These are phyloP conservation scores for Calonectria leucothoes DNA, from an alignment of 2,329 filamentous ascomycete genomes.

Conservation along the genomic window DNA sequence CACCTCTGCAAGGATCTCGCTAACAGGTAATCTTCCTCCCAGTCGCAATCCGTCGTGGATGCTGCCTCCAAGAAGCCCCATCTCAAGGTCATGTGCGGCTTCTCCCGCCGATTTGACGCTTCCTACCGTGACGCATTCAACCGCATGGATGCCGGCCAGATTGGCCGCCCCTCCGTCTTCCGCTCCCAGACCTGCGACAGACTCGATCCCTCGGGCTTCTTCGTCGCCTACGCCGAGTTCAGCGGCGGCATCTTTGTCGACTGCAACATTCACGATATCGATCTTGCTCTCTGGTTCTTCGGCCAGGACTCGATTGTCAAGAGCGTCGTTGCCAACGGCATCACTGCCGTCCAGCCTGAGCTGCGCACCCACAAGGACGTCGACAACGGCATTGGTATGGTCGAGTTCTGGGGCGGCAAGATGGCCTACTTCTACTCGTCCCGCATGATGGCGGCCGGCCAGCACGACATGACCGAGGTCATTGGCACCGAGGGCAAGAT, in stretches of 20 bases:
- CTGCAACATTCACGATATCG: constrained; percentile 77
- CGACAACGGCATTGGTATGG: constrained; percentile 60
- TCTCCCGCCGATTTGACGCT: constrained; percentile 65
- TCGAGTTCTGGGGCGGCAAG: constrained; percentile 74
- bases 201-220: constrained; percentile 74
- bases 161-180: constrained; percentile 71
- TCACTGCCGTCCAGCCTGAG: constrained; percentile 47
- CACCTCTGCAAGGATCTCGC: not conserved
- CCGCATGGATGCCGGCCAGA: constrained; percentile 63
- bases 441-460: constrained; percentile 77
- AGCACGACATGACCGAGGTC: constrained; percentile 75
- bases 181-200: constrained; percentile 77
- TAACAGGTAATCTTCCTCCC: constrained; percentile 10
- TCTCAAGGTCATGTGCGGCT: constrained; percentile 70
- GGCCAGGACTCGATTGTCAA: constrained; percentile 47
- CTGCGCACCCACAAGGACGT: constrained; percentile 47
- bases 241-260: constrained; percentile 78
- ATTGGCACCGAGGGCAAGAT: constrained; percentile 76
- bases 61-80: constrained; percentile 66
- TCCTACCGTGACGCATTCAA: constrained; percentile 72
- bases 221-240: constrained; percentile 74
- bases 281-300: constrained; percentile 49
- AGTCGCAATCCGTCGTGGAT: constrained; percentile 71
- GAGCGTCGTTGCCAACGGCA: constrained; percentile 45
- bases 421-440: constrained; percentile 74